Base-by-base conservation (phyloP, 768 basidiomycete species). In the Amanita molliuscula region DNA sequence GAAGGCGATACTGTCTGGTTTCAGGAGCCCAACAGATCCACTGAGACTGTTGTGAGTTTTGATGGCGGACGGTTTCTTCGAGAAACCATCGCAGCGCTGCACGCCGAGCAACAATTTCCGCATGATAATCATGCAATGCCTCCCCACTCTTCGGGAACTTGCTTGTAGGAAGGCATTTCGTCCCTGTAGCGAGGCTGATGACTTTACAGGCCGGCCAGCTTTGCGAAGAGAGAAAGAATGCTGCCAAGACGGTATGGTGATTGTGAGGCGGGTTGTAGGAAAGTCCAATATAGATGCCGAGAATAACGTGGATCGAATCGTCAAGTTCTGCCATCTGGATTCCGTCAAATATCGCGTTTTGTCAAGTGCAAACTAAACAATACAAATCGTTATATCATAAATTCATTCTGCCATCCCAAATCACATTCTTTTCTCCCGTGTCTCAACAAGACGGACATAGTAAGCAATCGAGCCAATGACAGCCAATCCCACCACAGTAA, bases 91-190 rank as follows among this genome's bases (percentile, higher is more conserved):
- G 74, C 37, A 84, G 61, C 0, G 84, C 80, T 7, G 83, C 82
- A 26, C 94, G 74, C 16, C 90, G 76, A 1, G 91, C 91, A n/a
- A 96, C 71, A 18, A 94, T 78, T 65, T 97, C 94, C 8, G 94
- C 94, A 62, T 97, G 94, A 47, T 78, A 83, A 59, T 96, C 94
- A 58, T 94, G 91, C 15, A 96, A 55, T 1, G 80, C 74, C 58
- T 95, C 90, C 0, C 94, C 94, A 25, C 71, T 69, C 4, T 63
- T 57, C 0, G 91, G 81, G 0, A 91, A 68, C 48, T 74, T 74
- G 3, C 60, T 57, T 3, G 66, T 73, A 2, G 94, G 88, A 0
- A 93, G 74, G 57, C 88, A 91, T 67, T 95, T 95, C 3, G 86
- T 84, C 9, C 94, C 93, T 6, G 90, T 88, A 0, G 76, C 82